Percentiles rank a stretch among this genome's conserved stretches.
These are phyloP conservation scores for Volvox reticuliferus DNA, from an alignment of 139 green algal species.

Conservation along the genomic window DNA sequence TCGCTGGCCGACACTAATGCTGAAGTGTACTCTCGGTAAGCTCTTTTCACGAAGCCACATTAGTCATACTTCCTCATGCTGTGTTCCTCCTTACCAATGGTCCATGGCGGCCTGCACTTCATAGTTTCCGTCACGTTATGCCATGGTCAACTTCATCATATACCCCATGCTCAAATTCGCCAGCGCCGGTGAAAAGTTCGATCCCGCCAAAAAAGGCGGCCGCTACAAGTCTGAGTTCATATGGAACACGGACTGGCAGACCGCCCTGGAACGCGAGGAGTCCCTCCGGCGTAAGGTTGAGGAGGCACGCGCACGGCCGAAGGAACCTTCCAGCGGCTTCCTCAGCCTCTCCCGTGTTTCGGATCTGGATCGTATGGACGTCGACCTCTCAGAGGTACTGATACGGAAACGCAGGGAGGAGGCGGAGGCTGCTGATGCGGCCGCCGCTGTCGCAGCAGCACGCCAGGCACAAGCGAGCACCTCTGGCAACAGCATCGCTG, in stretches of 20 bases:
- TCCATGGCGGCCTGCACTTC: too few relatives aligned
- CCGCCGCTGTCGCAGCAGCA: not conserved
- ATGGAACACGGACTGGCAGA: conserved; percentile 90
- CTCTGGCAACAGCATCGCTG: not conserved
- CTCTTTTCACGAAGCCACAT: not conserved
- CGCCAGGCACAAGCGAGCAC: not conserved
- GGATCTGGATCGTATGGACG: conserved; percentile 73
- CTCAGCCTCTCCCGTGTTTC: conserved; percentile 68
- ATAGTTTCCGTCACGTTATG: too few relatives aligned
- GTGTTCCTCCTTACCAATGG: too few relatives aligned
- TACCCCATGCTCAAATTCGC: not conserved
- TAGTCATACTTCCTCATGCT: too few relatives aligned
- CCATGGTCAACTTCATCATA: too few relatives aligned
- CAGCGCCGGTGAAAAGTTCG: conserved; percentile 66
- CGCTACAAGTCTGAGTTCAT: conserved; percentile 89
- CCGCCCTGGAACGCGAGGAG: conserved; percentile 54
- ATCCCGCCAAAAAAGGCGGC: conserved; percentile 74
- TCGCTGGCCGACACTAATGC: conserved; percentile 62
- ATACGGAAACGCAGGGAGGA: not conserved
- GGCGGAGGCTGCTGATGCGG: not conserved
- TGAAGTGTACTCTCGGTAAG: conserved; percentile 52
- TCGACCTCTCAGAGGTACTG: conserved; percentile 79
- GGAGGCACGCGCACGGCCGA: conserved; percentile 18
- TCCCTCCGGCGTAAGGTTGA: conserved; percentile 51
- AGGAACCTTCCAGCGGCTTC: conserved; percentile 3